These are phyloP conservation scores for Penicillium bialowiezense DNA, from an alignment of 495 filamentous ascomycete genomes.

Conservation along the genomic window DNA sequence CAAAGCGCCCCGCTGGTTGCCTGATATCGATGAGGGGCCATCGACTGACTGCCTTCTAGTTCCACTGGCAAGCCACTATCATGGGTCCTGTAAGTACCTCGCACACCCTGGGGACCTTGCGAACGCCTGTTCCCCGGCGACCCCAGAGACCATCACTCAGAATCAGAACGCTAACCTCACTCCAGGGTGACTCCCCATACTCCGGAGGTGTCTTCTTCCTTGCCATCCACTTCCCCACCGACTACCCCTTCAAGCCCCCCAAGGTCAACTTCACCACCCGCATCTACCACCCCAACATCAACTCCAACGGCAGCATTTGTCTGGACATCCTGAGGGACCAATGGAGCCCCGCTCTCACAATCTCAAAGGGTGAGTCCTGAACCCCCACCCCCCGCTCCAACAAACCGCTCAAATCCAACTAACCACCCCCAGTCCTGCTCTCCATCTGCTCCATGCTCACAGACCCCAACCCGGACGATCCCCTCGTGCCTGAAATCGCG, in stretches of 20 bases:
- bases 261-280: slow-evolving; percentile 99
- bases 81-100: slow-evolving; percentile 91
- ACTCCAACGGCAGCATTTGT: slow-evolving; percentile 99
- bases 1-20: not conserved
- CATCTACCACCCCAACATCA: slow-evolving; percentile 99
- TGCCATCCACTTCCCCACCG: slow-evolving; percentile 96
- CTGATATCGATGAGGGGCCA: slow-evolving; percentile 7
- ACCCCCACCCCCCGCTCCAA: too few relatives aligned
- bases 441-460: slow-evolving; percentile 99
- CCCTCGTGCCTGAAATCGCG: slow-evolving; percentile 95
- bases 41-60: slow-evolving; percentile 55
- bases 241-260: slow-evolving; percentile 99
- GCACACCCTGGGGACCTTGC: slow-evolving; percentile 5
- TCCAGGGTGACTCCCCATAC: slow-evolving; percentile 88
- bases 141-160: not conserved
- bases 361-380: slow-evolving; percentile 87
- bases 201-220: slow-evolving; percentile 98
- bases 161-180: slow-evolving; percentile 22
- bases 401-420: too few relatives aligned
- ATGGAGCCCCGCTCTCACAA: slow-evolving; percentile 98
- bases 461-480: slow-evolving; percentile 98
- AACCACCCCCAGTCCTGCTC: slow-evolving; percentile 83
- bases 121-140: not conserved
- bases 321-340: slow-evolving; percentile 97
- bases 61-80: slow-evolving; percentile 99